A percentile compares a stretch with the other conserved stretches of the same genome.
Conservation (phyloP, 768 basidiomycete species). For the Phaffia australis region DNA sequence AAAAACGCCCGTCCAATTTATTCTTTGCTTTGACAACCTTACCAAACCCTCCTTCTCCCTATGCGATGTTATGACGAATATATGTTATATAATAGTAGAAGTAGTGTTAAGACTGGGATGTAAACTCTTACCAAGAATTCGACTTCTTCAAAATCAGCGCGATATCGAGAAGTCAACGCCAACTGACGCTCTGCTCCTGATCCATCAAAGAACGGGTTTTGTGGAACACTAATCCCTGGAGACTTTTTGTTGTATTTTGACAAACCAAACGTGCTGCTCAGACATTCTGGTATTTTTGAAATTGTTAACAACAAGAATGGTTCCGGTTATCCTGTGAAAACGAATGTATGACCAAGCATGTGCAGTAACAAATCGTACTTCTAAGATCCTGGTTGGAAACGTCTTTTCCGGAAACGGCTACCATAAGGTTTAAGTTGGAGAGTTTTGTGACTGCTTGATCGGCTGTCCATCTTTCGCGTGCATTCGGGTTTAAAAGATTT, state of each 20-base stretch:
- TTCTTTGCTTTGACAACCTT: conserved; percentile 92
- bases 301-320: not conserved
- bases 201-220: conserved; percentile 16
- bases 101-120: not conserved
- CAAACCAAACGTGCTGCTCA: not conserved
- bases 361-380: not conserved
- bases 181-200: conserved; percentile 3
- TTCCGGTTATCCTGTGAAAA: not conserved
- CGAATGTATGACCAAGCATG: not conserved
- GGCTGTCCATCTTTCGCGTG: conserved; percentile 33
- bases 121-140: conserved; percentile 54
- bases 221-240: not conserved
- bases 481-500: conserved; percentile 31
- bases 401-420: no score
- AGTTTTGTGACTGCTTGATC: conserved; percentile 29
- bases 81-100: not conserved
- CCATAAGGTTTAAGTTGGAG: conserved; percentile 8
- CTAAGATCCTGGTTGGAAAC: no score
- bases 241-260: not conserved
- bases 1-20: conserved; percentile 72
- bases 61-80: not conserved
- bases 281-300: not conserved
- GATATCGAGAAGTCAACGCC: conserved; percentile 62
- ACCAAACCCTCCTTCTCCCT: conserved; percentile 83
- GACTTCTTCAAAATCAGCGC: conserved; percentile 87